phyloP scores from a whole-genome alignment of 768 basidiomycete species.

The Rhodotorula kratochvilovae region DNA sequence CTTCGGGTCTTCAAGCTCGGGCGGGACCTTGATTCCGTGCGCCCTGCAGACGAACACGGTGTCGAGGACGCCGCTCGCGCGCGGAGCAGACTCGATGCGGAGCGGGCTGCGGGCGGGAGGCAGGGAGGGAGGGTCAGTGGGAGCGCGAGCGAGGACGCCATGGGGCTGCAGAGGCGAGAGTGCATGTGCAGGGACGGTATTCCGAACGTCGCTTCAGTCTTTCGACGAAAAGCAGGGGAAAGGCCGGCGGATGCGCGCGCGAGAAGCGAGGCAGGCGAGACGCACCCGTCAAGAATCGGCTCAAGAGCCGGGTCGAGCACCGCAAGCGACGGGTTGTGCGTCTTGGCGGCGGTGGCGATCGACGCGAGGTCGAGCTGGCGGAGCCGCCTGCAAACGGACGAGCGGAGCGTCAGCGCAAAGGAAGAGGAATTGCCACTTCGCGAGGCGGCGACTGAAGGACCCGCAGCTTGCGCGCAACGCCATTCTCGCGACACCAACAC shows the following conservation, averaged over 20 bases:
- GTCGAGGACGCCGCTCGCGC: conserved; percentile 70
- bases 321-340: conserved; percentile 61
- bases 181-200: too few species aligned
- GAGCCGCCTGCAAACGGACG: not conserved
- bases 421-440: too few species aligned
- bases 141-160: too few species aligned
- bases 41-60: conserved; percentile 62
- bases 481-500: too few species aligned
- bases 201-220: too few species aligned
- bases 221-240: too few species aligned
- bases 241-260: too few species aligned
- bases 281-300: conserved; percentile 23
- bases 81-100: conserved; percentile 66
- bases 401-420: not conserved
- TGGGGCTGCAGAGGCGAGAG: too few species aligned
- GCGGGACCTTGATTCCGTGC: conserved; percentile 66
- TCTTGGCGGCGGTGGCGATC: conserved; percentile 54
- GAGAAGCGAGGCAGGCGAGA: not conserved
- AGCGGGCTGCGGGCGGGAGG: conserved; percentile 62
- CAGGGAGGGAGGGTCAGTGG: conserved; percentile 56
- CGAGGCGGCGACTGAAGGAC: too few species aligned
- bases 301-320: conserved; percentile 63
- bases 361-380: conserved; percentile 26
- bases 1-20: conserved; percentile 64
- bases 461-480: too few species aligned